phyloP scores from a whole-genome alignment of 768 basidiomycete genomes.

The Mycena olivaceomarginata region DNA sequence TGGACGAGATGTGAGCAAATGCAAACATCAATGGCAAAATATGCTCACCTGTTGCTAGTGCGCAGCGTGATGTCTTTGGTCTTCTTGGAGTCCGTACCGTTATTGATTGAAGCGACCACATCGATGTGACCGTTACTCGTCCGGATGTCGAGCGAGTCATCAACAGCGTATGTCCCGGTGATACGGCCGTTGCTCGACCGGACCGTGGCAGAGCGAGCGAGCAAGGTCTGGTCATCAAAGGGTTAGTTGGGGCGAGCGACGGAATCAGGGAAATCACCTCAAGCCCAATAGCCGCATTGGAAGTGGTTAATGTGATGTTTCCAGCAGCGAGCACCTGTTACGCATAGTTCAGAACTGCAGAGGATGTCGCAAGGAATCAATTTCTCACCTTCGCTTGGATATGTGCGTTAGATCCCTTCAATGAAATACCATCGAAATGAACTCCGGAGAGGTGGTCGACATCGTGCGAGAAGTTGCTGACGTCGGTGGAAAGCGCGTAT shows the following conservation, averaged over 20 bases:
- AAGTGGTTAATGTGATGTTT: constrained; percentile 45
- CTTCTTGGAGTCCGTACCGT: constrained; percentile 48
- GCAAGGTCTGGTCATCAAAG: constrained; percentile 53
- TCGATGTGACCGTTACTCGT: constrained; percentile 66
- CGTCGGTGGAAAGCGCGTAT: constrained; percentile 63
- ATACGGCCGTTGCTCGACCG: constrained; percentile 62
- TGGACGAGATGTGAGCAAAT: constrained; percentile 39
- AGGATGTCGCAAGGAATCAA: constrained; percentile 10
- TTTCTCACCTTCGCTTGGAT: constrained; percentile 57
- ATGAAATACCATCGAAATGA: constrained; percentile 58
- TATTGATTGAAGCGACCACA: constrained; percentile 58
- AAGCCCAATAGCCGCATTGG: constrained; percentile 43
- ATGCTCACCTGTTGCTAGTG: constrained; percentile 66
- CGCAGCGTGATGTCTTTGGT: constrained; percentile 55
- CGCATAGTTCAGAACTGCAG: not conserved
- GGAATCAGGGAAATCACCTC: constrained; percentile 20
- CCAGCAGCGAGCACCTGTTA: constrained; percentile 48
- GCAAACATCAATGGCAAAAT: not conserved
- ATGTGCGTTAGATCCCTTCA: constrained; percentile 58
- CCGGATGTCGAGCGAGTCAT: constrained; percentile 57
- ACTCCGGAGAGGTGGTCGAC: constrained; percentile 57
- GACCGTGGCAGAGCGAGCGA: constrained; percentile 50
- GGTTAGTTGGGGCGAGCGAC: not conserved
- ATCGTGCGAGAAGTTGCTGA: constrained; percentile 61
- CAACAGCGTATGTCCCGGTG: constrained; percentile 62